These are phyloP conservation scores for Zygosaccharomyces sapae DNA, from an alignment of 1,139 yeast genomes.

Conservation along the genomic window DNA sequence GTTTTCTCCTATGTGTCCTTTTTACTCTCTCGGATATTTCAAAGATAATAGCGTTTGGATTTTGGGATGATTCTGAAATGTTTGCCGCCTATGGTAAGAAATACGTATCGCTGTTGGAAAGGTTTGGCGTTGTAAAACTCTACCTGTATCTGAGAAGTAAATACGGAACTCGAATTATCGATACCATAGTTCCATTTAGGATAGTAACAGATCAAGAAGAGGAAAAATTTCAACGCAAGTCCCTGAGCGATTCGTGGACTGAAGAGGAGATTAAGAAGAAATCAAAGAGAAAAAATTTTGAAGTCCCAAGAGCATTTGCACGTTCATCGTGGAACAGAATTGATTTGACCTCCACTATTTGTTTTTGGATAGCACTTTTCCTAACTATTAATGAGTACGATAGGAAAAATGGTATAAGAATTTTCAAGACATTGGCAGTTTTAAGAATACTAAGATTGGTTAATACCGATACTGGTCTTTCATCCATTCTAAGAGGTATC, in stretches of 20 bases:
- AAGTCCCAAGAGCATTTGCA: conserved; percentile 59
- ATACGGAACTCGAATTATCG: conserved; percentile 26
- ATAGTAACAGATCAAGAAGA: conserved; percentile 13
- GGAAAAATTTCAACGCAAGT: conserved; percentile 14
- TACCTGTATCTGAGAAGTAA: conserved; percentile 23
- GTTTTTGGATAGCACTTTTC: conserved; percentile 71
- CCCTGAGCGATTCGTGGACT: conserved; percentile 19
- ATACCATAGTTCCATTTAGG: conserved; percentile 26
- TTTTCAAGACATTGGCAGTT: conserved; percentile 72
- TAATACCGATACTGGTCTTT: conserved; percentile 71
- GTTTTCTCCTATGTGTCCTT: conserved; percentile 37
- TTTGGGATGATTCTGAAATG: conserved; percentile 64
- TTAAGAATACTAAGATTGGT: conserved; percentile 68
- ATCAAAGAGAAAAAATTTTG: conserved; percentile 16
- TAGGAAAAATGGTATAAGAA: conserved; percentile 47
- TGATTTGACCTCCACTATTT: conserved; percentile 65
- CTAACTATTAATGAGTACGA: conserved; percentile 54
- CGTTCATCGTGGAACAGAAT: conserved; percentile 82
- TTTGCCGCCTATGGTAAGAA: conserved; percentile 46
- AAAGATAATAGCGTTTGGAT: conserved; percentile 69
- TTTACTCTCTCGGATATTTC: conserved; percentile 60
- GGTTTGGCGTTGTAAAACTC: conserved; percentile 28
- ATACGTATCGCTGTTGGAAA: conserved; percentile 30
- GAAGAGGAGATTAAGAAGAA: conserved; percentile 16
- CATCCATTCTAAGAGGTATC: conserved; percentile 65